Evolutionary conservation across 306 rosid genomes (phyloP), one percentile per base, ranked within the genome.

Genomic region (Potentilla sterilis): DNA sequence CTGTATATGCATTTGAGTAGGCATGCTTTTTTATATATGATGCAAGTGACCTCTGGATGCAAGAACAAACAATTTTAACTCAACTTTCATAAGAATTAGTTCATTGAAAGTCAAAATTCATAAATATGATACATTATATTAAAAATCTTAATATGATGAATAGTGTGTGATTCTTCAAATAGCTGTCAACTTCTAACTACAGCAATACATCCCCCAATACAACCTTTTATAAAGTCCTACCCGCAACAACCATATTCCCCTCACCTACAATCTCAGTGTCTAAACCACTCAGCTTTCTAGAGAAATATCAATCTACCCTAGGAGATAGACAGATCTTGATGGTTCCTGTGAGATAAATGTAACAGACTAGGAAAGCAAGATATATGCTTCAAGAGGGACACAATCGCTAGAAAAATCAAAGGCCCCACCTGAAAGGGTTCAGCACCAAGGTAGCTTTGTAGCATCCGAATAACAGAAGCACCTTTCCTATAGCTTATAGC

Each of bases 391-490:
- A 67, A 65, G n/a, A 47, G 4, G 28, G 19, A 38, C 44, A 74
- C 28, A 28, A 10, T 14, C 6, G 67, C 57, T 8, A 55, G 72
- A 12, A 83, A 69, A 61, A 77, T 21, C n/a, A 51, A 80, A 79
- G 43, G 75, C 85, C 85, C 63, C 52, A 92, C 98, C 97, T 94
- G 98, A 86, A 94, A 94, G 83, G 78, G 46, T 75, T 88, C 90
- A 7, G 96, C 96, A 51, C 98, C 98, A 21, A 94, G 98, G 83
- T 91, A 94, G 85, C 96, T 94, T 72, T 94, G 97, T 73, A 94
- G 87, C 98, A 94, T 94, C 86, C 96, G 86, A 75, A 94, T 94
- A 46, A 94, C 90, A 76, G 96, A 86, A 78, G 98, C 98, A 69
- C 98, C 98, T 85, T 94, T 94, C 65, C 85, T 82, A 18, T 94